phyloP scores from a whole-genome alignment of 1,284 basidiomycete species.

The Ganoderma multipileum region DNA sequence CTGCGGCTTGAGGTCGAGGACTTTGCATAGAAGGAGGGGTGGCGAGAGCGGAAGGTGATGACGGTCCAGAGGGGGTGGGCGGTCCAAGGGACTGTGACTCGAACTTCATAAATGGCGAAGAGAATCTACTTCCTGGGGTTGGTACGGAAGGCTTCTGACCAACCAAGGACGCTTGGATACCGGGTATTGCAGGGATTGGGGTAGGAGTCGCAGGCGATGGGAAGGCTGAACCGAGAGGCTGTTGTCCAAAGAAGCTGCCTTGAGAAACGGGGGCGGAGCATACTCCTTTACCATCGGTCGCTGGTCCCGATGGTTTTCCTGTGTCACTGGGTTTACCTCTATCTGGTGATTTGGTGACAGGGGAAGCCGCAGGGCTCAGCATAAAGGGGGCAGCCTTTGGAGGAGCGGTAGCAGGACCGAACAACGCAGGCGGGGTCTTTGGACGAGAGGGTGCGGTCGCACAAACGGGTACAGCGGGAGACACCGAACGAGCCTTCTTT shows the following conservation, averaged over 20 bases:
- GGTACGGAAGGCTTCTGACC: constrained; percentile 19
- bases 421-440: constrained; percentile 49
- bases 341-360: constrained; percentile 17
- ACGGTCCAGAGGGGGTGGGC: neutral
- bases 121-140: constrained; percentile 12
- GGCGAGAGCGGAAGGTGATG: constrained; percentile 9
- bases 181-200: neutral
- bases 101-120: constrained; percentile 12
- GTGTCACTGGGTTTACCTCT: constrained; percentile 9
- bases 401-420: constrained; percentile 24
- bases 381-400: constrained; percentile 33
- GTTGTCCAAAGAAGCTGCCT: constrained; percentile 21
- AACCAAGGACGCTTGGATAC: neutral
- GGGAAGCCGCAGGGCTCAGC: constrained; percentile 28
- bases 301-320: constrained; percentile 10
- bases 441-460: constrained; percentile 33
- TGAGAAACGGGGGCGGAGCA: constrained; percentile 23
- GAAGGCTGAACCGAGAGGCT: constrained; percentile 2
- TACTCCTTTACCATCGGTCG: constrained; percentile 13
- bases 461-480: constrained; percentile 12
- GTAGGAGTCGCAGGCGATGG: neutral
- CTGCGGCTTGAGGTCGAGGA: neutral
- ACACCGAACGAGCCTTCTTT: constrained; percentile 27
- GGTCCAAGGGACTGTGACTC: constrained; percentile 9
- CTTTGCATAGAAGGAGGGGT: constrained; percentile 5